These are phyloP conservation scores for Meyerozyma carpophila DNA, from an alignment of 1,139 yeast species.

Conservation along the genomic window DNA sequence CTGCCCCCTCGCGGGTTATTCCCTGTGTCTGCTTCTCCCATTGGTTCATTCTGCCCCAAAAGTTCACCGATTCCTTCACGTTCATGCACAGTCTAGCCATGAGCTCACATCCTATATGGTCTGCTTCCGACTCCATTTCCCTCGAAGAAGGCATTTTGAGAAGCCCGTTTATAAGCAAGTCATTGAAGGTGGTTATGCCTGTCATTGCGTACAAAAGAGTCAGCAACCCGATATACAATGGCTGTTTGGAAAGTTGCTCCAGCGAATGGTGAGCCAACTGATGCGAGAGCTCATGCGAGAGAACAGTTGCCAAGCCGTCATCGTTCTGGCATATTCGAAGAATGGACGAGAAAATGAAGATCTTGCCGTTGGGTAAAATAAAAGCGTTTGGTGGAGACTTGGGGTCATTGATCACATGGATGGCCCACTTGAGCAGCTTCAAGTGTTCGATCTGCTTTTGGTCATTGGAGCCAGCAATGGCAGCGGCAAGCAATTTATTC, in stretches of 20 bases:
- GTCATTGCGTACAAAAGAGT: constrained; percentile 22
- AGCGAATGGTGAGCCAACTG: constrained; percentile 89
- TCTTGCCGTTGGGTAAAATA: constrained; percentile 93
- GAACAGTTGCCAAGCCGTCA: constrained; percentile 89
- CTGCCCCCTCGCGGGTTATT: constrained; percentile 21
- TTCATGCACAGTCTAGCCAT: constrained; percentile 88
- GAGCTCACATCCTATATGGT: constrained; percentile 84
- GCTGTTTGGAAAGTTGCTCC: constrained; percentile 69
- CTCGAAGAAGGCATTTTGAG: constrained; percentile 81
- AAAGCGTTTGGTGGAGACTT: constrained; percentile 86
- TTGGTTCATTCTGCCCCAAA: constrained; percentile 80
- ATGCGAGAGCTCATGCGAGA: constrained; percentile 90
- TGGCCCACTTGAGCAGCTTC: constrained; percentile 60
- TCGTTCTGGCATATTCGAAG: constrained; percentile 74
- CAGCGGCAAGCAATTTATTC: constrained; percentile 57
- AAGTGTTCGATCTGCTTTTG: constrained; percentile 29
- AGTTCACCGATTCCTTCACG: constrained; percentile 62
- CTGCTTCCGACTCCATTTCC: constrained; percentile 95
- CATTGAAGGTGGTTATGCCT: constrained; percentile 36
- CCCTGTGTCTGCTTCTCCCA: constrained; percentile 38
- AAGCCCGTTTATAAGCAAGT: constrained; percentile 52
- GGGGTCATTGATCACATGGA: constrained; percentile 74
- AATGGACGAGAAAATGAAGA: constrained; percentile 79
- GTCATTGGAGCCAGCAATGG: constrained; percentile 30
- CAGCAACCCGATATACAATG: constrained; percentile 23